Evolutionary conservation across 257 asterid species (phyloP).

Genomic region (Rehmannia glutinosa): DNA sequence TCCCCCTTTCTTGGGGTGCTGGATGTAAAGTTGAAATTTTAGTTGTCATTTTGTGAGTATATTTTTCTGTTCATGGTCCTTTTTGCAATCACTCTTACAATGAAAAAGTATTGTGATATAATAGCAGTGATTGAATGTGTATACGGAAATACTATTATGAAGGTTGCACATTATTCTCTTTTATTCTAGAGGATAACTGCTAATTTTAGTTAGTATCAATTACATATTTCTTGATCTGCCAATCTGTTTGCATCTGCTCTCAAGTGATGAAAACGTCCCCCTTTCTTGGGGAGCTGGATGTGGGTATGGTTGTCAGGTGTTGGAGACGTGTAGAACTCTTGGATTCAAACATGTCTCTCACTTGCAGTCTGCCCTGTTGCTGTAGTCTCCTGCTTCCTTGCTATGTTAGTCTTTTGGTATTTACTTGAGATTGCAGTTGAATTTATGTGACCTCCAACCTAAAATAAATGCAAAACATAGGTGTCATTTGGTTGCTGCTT

Average conservation of each 20-base stretch:
- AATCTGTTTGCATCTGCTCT: background rate
- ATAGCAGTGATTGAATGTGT: background rate
- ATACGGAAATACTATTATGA: background rate
- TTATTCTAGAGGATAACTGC: background rate
- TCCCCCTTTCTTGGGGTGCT: background rate
- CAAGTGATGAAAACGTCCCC: background rate
- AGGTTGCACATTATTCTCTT: background rate
- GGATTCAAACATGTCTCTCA: background rate
- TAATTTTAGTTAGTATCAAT: background rate
- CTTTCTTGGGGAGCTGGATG: background rate
- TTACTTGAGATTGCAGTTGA: background rate
- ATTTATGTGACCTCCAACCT: background rate
- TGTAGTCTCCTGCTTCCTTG: background rate
- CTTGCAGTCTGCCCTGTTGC: background rate
- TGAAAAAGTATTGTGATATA: background rate
- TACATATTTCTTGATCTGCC: background rate
- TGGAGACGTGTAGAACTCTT: background rate
- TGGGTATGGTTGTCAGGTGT: background rate
- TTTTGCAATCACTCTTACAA: background rate
- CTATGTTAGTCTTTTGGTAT: background rate
- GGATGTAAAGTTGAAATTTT: background rate
- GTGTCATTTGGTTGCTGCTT: background rate
- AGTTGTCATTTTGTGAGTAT: background rate
- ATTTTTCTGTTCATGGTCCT: background rate
- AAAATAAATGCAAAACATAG: background rate